phyloP scores from a whole-genome alignment of 2,329 filamentous ascomycete species.

The Alternaria gaisen region DNA sequence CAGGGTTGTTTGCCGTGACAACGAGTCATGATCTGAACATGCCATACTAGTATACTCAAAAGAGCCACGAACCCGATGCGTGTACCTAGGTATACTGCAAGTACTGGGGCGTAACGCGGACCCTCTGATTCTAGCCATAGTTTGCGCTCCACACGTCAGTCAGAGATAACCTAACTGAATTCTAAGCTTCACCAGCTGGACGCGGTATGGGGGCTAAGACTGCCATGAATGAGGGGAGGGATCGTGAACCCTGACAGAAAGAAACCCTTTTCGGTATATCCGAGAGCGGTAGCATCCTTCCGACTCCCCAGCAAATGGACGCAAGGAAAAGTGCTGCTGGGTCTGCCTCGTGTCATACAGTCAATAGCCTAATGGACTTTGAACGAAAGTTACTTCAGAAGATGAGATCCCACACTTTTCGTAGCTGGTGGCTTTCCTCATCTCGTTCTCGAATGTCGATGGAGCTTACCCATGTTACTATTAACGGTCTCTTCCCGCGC shows the following conservation, averaged over 20 bases:
- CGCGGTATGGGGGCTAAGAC: no score
- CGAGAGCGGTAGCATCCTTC: background rate
- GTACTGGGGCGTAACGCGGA: background rate
- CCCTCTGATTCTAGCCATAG: background rate
- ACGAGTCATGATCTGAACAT: background rate
- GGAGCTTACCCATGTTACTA: background rate
- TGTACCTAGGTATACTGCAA: background rate
- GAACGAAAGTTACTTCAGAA: background rate
- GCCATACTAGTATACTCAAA: background rate
- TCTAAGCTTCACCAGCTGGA: background rate
- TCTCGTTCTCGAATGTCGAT: background rate
- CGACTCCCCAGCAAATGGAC: background rate
- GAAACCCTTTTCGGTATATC: slow-evolving; percentile 13
- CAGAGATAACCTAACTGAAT: background rate
- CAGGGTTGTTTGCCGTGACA: background rate
- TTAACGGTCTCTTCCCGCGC: background rate
- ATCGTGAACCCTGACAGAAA: no score
- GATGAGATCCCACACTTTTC: background rate
- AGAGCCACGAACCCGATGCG: background rate
- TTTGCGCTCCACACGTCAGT: background rate
- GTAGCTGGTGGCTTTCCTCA: background rate
- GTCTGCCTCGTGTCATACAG: background rate
- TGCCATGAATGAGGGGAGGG: no score
- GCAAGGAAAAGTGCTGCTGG: background rate
- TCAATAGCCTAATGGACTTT: background rate